Conservation (phyloP, 2,329 filamentous ascomycete genomes). For the Salinomyces thailandicus region DNA sequence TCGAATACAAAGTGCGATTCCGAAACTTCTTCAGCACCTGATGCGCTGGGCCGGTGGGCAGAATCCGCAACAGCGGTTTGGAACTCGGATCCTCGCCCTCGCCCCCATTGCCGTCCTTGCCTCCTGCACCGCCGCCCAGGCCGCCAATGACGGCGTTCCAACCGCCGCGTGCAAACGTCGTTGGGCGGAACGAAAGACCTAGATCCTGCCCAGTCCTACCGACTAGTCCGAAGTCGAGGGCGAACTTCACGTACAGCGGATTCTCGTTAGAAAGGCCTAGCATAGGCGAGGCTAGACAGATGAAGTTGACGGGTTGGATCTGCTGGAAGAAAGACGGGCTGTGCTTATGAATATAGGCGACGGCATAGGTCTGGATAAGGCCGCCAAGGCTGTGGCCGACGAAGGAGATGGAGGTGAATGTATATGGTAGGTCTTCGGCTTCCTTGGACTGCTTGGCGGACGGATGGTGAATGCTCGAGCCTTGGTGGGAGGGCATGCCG, state of each 20-base stretch:
- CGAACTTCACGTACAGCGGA: constrained; percentile 92
- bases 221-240: constrained; percentile 88
- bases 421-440: constrained; percentile 52
- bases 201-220: constrained; percentile 94
- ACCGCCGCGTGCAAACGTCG: constrained; percentile 71
- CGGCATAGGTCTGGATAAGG: constrained; percentile 81
- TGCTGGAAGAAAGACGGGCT: constrained; percentile 80
- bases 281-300: constrained; percentile 77
- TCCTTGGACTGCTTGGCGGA: constrained; percentile 32
- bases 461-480: constrained; percentile 49
- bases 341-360: constrained; percentile 94
- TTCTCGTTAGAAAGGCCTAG: constrained; percentile 94
- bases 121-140: constrained; percentile 59
- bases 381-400: constrained; percentile 86
- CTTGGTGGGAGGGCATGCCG: constrained; percentile 42
- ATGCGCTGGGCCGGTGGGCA: constrained; percentile 86
- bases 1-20: constrained; percentile 87
- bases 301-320: constrained; percentile 83
- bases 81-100: constrained; percentile 61
- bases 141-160: constrained; percentile 83
- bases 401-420: constrained; percentile 90
- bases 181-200: constrained; percentile 85
- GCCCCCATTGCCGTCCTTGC: constrained; percentile 35
- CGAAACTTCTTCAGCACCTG: constrained; percentile 76
- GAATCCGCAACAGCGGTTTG: constrained; percentile 77